Percentiles rank a stretch among this genome's conserved stretches.
These are phyloP conservation scores for Secale cereale DNA, from an alignment of 176 grass and related monocot species.

Conservation along the genomic window DNA sequence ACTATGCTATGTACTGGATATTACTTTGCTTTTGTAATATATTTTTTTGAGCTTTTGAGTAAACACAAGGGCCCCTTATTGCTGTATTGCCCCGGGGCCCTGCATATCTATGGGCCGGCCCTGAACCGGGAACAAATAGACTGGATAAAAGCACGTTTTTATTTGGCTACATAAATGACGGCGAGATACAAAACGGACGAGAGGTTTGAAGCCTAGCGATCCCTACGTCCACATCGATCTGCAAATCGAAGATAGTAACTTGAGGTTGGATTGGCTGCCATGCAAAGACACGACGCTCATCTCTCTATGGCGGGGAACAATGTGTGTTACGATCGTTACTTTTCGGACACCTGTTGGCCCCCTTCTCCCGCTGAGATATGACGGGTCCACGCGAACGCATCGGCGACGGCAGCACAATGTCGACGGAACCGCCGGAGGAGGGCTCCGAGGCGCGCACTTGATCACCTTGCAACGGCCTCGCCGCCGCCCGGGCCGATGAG, in stretches of 20 bases:
- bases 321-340: neutral
- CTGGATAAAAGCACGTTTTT: too few relatives aligned
- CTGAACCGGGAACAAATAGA: too few relatives aligned
- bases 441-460: constrained; percentile 15
- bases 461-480: constrained; percentile 32
- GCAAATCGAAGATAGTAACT: neutral
- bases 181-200: too few relatives aligned
- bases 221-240: neutral
- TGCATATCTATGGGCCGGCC: too few relatives aligned
- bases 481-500: constrained; percentile 27
- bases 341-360: neutral
- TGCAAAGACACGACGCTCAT: neutral
- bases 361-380: neutral
- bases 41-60: too few relatives aligned
- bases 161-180: too few relatives aligned
- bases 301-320: neutral
- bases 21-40: too few relatives aligned
- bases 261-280: neutral
- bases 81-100: too few relatives aligned
- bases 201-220: neutral
- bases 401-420: constrained; percentile 23
- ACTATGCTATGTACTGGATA: too few relatives aligned
- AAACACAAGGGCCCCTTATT: too few relatives aligned
- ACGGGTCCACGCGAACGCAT: neutral
- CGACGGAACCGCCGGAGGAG: constrained; percentile 35